Base-by-base conservation (phyloP, 225 moss, liverwort and hornwort genomes). In the Pseudisothecium myosuroides region DNA sequence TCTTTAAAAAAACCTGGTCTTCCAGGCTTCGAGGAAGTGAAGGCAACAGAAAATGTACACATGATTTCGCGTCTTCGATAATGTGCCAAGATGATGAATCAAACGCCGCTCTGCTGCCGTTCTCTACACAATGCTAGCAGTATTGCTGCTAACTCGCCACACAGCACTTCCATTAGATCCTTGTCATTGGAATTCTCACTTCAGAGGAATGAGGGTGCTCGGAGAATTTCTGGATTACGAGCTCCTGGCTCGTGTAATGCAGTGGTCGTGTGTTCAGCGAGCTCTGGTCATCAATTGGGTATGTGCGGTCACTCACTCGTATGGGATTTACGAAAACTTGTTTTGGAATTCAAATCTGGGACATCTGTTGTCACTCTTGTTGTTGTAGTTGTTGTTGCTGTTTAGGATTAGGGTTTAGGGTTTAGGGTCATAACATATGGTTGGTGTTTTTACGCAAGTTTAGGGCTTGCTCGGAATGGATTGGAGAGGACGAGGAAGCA, bases 401-500 rank as follows among this genome's bases (percentile, higher is more conserved):
- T 55, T 86, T 41, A 77, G 39, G 11, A 23, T 28, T 22, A 56
- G 78, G 77, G 15, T 55, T 61, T n/a, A 72, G 64, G 58, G 20
- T 73, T 63, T 79, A 17, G 79, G 28, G 7, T 28, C 11, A 28
- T 80, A 27, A 80, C 39, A 39, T 22, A 55, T 49, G 50, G 15
- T 66, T 43, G 58, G 23, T 69, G 81, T 28, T 67, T 61, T 68
- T 76, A 20, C 43, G 84, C 60, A 87, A 74, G 59, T 82, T 76
- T 60, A 92, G 92, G 88, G 45, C 71, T 85, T 68, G 1, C 34
- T 61, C 32, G 28, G 60, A 87, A 55, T 32, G 85, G 78, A 37
- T 73, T 64, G 68, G 90, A 92, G 80, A 87, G 80, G 90, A 84
- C 63, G 83, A 89, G 92, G 89, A 93, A 88, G 89, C 71, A 86